A percentile compares a stretch with the other conserved stretches of the same genome.
Conservation (phyloP, 2,329 filamentous ascomycete genomes). For the Cladobotryum protrusum region DNA sequence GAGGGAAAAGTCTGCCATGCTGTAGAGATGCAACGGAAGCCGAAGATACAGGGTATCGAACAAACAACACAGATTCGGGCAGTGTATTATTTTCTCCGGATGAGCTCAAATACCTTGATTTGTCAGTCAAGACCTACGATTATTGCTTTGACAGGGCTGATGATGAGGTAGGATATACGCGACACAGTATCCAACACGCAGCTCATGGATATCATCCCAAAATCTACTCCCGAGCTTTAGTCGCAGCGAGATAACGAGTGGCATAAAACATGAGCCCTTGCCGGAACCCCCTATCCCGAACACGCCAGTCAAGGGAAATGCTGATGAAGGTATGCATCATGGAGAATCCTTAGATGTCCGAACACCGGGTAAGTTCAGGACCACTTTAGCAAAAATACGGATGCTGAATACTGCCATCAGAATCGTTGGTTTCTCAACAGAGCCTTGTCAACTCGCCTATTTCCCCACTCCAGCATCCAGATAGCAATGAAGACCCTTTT, state of each 20-base stretch:
- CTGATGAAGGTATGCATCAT: too few species aligned
- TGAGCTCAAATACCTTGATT: slow-evolving; percentile 13
- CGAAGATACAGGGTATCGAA: neutral
- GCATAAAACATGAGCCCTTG: too few species aligned
- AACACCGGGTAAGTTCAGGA: too few species aligned
- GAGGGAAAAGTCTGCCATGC: slow-evolving; percentile 1
- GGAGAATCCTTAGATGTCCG: too few species aligned
- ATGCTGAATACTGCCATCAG: too few species aligned
- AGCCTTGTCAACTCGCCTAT: neutral
- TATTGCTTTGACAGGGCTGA: neutral
- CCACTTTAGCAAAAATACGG: too few species aligned
- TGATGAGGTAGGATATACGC: slow-evolving; percentile 16
- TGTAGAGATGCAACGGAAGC: neutral
- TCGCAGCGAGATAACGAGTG: too few species aligned
- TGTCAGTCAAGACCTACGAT: slow-evolving; percentile 6
- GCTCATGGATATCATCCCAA: neutral
- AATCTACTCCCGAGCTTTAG: too few species aligned
- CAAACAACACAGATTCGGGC: neutral
- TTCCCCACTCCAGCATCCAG: neutral
- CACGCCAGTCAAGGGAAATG: too few species aligned
- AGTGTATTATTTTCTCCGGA: slow-evolving; percentile 9
- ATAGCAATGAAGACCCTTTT: neutral
- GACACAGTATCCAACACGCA: slow-evolving; percentile 8
- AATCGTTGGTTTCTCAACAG: neutral
- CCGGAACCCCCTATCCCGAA: too few species aligned